These are phyloP conservation scores for Trametes coccinea DNA, from an alignment of 768 basidiomycete species.

Conservation along the genomic window DNA sequence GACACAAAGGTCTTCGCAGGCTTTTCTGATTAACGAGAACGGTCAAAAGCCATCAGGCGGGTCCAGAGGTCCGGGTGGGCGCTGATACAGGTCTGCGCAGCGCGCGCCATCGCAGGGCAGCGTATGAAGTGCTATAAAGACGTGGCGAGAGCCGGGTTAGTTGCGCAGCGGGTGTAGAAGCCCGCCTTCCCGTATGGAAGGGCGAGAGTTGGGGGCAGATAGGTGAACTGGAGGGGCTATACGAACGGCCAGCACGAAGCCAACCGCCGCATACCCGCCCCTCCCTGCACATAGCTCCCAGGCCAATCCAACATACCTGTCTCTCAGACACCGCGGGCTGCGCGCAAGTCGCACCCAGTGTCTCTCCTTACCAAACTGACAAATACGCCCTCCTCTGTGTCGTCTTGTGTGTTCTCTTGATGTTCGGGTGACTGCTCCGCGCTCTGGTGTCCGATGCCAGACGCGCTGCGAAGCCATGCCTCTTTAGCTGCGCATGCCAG, in stretches of 20 bases:
- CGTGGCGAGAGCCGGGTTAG: conserved; percentile 41
- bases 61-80: conserved; percentile 19
- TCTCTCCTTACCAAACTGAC: conserved; percentile 8
- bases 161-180: conserved; percentile 36
- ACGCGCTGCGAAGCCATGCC: conserved; percentile 49
- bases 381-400: conserved; percentile 23
- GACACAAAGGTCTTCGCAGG: conserved; percentile 37
- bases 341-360: conserved; percentile 22
- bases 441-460: conserved; percentile 28
- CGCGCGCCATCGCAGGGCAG: conserved; percentile 13
- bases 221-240: conserved; percentile 16
- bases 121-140: background rate
- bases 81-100: conserved; percentile 19
- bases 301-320: conserved; percentile 10
- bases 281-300: conserved; percentile 18
- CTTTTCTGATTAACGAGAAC: conserved; percentile 15
- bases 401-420: conserved; percentile 39
- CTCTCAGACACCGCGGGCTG: conserved; percentile 14
- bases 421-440: conserved; percentile 12
- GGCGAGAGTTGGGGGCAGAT: conserved; percentile 43
- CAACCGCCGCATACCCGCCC: conserved; percentile 23
- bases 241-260: conserved; percentile 13
- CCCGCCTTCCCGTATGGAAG: conserved; percentile 46
- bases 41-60: background rate
- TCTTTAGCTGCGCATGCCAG: conserved; percentile 51